phyloP scores from a whole-genome alignment of 805 yeast genomes.

The Yarrowia deformans region DNA sequence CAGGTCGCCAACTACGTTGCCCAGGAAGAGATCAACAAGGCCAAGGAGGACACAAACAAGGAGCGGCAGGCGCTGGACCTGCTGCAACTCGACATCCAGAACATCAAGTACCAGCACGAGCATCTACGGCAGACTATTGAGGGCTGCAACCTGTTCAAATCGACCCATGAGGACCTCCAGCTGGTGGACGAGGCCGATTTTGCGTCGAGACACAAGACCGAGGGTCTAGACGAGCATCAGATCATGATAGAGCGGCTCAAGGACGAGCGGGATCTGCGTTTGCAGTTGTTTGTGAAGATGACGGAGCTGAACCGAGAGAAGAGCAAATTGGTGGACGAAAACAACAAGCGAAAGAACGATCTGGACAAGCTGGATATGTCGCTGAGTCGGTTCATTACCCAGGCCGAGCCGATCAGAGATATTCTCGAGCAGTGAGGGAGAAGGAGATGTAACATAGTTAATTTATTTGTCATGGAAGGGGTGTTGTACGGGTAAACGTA shows the following conservation, averaged over 20 bases:
- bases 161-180: constrained; percentile 38
- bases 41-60: constrained; percentile 42
- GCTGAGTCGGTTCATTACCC: constrained; percentile 20
- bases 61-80: constrained; percentile 43
- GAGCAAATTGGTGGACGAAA: constrained; percentile 40
- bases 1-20: constrained; percentile 43
- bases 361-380: constrained; percentile 39
- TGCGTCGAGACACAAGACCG: constrained; percentile 39
- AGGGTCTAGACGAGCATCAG: constrained; percentile 39
- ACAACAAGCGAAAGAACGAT: constrained; percentile 42
- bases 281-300: constrained; percentile 43
- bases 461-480: neutral
- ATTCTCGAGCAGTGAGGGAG: constrained; percentile 20
- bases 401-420: constrained; percentile 36
- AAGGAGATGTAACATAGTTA: neutral
- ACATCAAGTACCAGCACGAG: constrained; percentile 45
- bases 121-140: constrained; percentile 44
- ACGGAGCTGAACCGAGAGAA: constrained; percentile 42
- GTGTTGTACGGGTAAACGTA: too few species aligned
- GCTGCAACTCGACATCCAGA: constrained; percentile 44
- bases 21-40: constrained; percentile 41
- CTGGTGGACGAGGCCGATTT: constrained; percentile 28
- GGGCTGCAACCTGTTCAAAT: constrained; percentile 41
- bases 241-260: constrained; percentile 44
- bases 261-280: constrained; percentile 45